phyloP scores from a whole-genome alignment of 192 early-diverging fungal genomes.

The Rhizoclosmatium globosum region DNA sequence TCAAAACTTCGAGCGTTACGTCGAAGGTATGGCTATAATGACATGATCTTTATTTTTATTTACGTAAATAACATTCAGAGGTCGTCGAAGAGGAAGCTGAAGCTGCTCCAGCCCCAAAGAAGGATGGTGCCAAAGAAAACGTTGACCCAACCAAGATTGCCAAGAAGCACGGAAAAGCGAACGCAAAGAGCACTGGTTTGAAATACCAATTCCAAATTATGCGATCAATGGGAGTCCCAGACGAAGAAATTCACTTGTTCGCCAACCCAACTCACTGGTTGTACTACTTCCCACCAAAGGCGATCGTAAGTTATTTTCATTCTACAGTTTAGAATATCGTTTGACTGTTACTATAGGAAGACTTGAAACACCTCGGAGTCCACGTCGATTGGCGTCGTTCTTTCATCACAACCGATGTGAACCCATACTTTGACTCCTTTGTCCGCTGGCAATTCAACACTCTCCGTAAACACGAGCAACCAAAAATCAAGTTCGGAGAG shows the following conservation, averaged over 20 bases:
- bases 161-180: slow-evolving; percentile 84
- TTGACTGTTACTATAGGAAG: slow-evolving; percentile 44
- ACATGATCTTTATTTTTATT: slow-evolving; percentile 6
- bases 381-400: slow-evolving; percentile 94
- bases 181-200: slow-evolving; percentile 81
- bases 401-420: slow-evolving; percentile 97
- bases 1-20: slow-evolving; percentile 67
- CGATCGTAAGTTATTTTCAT: slow-evolving; percentile 54
- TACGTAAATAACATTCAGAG: slow-evolving; percentile 24
- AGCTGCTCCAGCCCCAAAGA: not conserved
- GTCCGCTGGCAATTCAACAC: slow-evolving; percentile 98
- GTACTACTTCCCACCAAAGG: slow-evolving; percentile 91
- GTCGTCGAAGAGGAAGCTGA: slow-evolving; percentile 23
- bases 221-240: slow-evolving; percentile 84
- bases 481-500: slow-evolving; percentile 94
- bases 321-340: slow-evolving; percentile 13
- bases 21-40: slow-evolving; percentile 20
- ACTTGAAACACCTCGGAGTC: slow-evolving; percentile 73
- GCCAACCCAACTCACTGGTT: slow-evolving; percentile 92
- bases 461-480: slow-evolving; percentile 65
- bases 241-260: slow-evolving; percentile 92
- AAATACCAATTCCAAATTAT: slow-evolving; percentile 99
- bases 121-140: slow-evolving; percentile 36
- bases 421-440: slow-evolving; percentile 98
- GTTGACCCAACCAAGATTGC: slow-evolving; percentile 70